These are phyloP conservation scores for Colletotrichum cordylinicola DNA, from an alignment of 2,329 filamentous ascomycete species.

Conservation along the genomic window DNA sequence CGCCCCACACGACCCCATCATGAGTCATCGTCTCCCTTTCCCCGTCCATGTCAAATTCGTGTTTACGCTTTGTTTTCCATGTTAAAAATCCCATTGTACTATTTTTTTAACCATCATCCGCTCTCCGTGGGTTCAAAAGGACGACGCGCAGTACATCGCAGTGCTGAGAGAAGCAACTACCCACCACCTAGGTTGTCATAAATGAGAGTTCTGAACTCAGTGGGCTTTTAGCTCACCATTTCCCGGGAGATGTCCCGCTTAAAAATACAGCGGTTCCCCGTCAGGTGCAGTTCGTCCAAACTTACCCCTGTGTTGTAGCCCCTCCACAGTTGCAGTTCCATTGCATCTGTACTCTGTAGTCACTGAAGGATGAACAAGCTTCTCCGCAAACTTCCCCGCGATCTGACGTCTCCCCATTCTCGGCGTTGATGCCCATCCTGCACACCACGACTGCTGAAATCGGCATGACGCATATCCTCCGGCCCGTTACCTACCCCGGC, in stretches of 20 bases:
- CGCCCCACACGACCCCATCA: background rate
- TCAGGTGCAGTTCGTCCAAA: background rate
- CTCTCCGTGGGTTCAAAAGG: background rate
- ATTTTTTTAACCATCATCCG: fast-evolving
- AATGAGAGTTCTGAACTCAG: no score
- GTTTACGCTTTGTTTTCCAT: background rate
- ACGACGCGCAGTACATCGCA: background rate
- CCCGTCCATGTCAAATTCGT: fast-evolving
- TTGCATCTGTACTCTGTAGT: no score
- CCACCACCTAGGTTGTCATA: no score
- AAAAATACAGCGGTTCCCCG: background rate
- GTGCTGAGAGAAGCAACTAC: fast-evolving
- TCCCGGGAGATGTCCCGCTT: background rate
- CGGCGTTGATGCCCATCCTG: background rate
- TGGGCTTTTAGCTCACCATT: background rate
- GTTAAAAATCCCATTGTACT: background rate
- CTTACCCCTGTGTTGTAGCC: no score
- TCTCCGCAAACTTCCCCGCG: background rate
- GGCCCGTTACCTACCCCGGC: background rate
- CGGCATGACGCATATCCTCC: background rate
- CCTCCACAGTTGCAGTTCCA: background rate
- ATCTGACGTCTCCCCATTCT: background rate
- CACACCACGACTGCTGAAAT: background rate
- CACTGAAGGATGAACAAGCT: background rate
- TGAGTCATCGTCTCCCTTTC: background rate